Evolutionary conservation across 495 filamentous ascomycete species (phyloP).

Genomic region (Daldinia bambusicola): DNA sequence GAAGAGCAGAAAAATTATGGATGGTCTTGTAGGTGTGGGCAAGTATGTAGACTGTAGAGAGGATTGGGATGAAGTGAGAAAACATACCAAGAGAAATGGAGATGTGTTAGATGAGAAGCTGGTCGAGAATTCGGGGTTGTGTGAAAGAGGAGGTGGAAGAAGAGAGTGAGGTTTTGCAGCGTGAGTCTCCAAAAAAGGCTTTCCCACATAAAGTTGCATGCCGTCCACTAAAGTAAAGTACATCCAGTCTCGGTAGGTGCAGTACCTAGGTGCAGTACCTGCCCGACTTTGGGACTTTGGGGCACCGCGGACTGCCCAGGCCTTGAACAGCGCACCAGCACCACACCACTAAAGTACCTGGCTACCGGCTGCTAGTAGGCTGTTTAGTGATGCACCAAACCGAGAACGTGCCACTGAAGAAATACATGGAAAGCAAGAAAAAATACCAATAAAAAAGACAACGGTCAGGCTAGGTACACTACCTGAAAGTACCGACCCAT

Average conservation of each 20-base stretch:
- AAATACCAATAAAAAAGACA: conserved; percentile 1
- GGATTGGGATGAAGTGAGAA: conserved; percentile 31
- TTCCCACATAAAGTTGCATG: conserved; percentile 48
- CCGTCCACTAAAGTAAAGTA: conserved; percentile 33
- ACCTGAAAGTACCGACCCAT: conserved; percentile 16
- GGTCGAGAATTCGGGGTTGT: conserved; percentile 45
- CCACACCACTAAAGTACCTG: conserved; percentile 29
- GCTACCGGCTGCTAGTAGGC: conserved; percentile 33
- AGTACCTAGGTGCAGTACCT: conserved; percentile 20
- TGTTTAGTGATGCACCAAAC: conserved; percentile 43
- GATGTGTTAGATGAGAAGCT: conserved; percentile 41
- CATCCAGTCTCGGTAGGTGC: not conserved
- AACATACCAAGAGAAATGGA: conserved; percentile 45
- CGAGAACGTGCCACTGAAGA: conserved; percentile 41
- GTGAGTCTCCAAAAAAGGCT: conserved; percentile 48
- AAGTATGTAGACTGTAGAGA: conserved; percentile 8
- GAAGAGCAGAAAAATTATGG: conserved; percentile 25
- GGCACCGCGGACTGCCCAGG: conserved; percentile 16
- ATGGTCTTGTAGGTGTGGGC: conserved; percentile 1
- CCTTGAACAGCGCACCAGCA: conserved; percentile 35
- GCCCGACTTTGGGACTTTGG: conserved; percentile 21
- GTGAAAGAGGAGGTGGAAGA: conserved; percentile 53
- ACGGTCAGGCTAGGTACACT: not conserved
- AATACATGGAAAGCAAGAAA: not conserved
- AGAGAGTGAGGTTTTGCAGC: conserved; percentile 51